Evolutionary conservation across 371 early-diverging fungal species (phyloP), one percentile per base, ranked within the genome.

Genomic region (Mortierella sp.): DNA sequence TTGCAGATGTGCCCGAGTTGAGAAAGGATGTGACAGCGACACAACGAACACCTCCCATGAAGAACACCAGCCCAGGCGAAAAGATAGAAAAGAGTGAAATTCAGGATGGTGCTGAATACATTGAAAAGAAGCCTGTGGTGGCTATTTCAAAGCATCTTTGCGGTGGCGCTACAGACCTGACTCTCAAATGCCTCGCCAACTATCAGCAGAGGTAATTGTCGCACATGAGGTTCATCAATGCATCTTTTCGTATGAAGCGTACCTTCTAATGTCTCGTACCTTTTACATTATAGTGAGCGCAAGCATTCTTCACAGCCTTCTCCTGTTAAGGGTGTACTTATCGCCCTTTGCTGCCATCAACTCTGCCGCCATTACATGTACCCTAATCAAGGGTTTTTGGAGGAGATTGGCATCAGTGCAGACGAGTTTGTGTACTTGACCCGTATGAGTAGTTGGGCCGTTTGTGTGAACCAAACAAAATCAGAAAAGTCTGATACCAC

Each of bases 301-400:
- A 51, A 54, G 28, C 40, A 68, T 23, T 58, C 56, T 17, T 23
- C 37, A 26, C 64, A 61, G 26, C 76, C 85, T 22, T 74, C 83
- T 13, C 86, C 89, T 23, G 86, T 95, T 12, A 77, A 85, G 8
- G 95, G 94, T 15, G 86, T 96, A 29, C 85, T 94, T 28, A 95
- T 97, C 61, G 97, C 97, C 26, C 88, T 95, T 3, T 97, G 97
- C 79, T 97, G 97, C 67, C 97, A 97, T 82, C 96, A 96, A 64
- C 70, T 90, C 5, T 96, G 96, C 81, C 89, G 88, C n/a, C 91
- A 89, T 67, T 89, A 89, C 60, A 91, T 91, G 90, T 96, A 92
- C 68, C 87, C 92, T 9, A 88, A 93, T 70, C 91, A 81, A 17
- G 80, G 68, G 2, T 96, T 85, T 59, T 78, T 96, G 70, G 70